These are phyloP conservation scores for Orbilia ellipsospora DNA, from an alignment of 2,329 filamentous ascomycete species.

Conservation along the genomic window DNA sequence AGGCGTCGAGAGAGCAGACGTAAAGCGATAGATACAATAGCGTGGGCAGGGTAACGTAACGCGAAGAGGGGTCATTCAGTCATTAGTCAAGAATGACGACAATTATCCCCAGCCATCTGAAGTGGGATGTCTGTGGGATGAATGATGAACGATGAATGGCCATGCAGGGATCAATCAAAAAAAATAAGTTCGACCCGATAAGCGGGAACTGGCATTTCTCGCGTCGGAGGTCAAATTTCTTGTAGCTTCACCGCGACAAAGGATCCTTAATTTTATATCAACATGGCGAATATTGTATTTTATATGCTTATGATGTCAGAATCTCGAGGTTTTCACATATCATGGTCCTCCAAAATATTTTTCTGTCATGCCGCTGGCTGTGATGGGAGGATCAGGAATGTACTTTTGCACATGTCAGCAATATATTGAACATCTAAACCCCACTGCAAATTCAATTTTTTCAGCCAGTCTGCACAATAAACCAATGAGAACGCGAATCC, in stretches of 20 bases:
- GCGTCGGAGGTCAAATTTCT: neutral
- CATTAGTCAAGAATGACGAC: constrained; percentile 53
- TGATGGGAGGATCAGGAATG: constrained; percentile 18
- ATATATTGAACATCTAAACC: constrained; percentile 12
- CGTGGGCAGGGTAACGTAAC: constrained; percentile 9
- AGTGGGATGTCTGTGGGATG: constrained; percentile 13
- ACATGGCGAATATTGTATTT: too few relatives aligned
- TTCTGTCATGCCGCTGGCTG: neutral
- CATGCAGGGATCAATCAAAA: constrained; percentile 32
- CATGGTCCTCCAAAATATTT: too few relatives aligned
- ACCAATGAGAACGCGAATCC: constrained; percentile 17
- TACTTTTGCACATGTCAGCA: constrained; percentile 37
- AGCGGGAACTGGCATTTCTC: constrained; percentile 30
- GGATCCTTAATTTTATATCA: too few relatives aligned
- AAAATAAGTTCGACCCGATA: constrained; percentile 32
- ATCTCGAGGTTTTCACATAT: too few relatives aligned
- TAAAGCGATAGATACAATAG: neutral
- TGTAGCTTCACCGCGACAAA: too few relatives aligned
- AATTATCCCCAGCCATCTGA: constrained; percentile 43
- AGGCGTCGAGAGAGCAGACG: too few relatives aligned
- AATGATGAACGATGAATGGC: constrained; percentile 3
- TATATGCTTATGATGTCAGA: too few relatives aligned
- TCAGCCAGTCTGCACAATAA: constrained; percentile 15
- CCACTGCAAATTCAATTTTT: constrained; percentile 14
- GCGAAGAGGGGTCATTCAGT: constrained; percentile 32